Evolutionary conservation across 805 yeast genomes (phyloP).

Genomic region (Wickerhamomyces chaumierensis): DNA sequence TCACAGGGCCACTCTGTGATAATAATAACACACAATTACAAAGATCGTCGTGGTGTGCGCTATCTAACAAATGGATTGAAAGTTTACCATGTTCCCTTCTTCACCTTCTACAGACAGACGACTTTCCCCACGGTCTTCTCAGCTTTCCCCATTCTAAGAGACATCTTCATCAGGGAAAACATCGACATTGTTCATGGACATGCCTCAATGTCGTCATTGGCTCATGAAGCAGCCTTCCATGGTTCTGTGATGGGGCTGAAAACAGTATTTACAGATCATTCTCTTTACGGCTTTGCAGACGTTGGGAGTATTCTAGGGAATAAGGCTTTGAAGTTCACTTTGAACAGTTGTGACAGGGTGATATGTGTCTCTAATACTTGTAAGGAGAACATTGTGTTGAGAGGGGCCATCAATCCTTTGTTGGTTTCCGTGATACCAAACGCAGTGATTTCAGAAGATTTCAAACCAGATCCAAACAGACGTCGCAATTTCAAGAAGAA

Average conservation of each 20-base stretch:
- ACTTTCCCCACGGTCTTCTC: constrained; percentile 86
- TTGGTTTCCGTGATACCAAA: constrained; percentile 88
- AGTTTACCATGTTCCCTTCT: constrained; percentile 81
- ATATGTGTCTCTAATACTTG: constrained; percentile 97
- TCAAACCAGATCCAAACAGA: constrained; percentile 34
- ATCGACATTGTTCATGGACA: constrained; percentile 93
- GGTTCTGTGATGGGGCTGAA: constrained; percentile 86
- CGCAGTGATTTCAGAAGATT: constrained; percentile 82
- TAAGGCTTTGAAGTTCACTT: constrained; percentile 70
- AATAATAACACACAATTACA: constrained; percentile 82
- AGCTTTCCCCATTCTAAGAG: constrained; percentile 74
- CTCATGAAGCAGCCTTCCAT: constrained; percentile 88
- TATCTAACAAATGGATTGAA: constrained; percentile 82
- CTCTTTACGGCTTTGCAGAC: constrained; percentile 87
- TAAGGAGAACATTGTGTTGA: constrained; percentile 85
- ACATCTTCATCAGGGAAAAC: constrained; percentile 73
- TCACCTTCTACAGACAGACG: constrained; percentile 71
- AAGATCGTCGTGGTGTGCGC: constrained; percentile 72
- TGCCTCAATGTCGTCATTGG: constrained; percentile 76
- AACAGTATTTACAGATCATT: constrained; percentile 93
- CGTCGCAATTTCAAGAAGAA: constrained; percentile 16
- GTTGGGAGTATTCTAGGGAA: constrained; percentile 77
- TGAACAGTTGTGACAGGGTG: constrained; percentile 81
- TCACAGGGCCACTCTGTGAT: constrained; percentile 77
- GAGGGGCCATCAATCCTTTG: constrained; percentile 74